Conservation (phyloP, 2,329 filamentous ascomycete species). For the Stemphylium beticola region DNA sequence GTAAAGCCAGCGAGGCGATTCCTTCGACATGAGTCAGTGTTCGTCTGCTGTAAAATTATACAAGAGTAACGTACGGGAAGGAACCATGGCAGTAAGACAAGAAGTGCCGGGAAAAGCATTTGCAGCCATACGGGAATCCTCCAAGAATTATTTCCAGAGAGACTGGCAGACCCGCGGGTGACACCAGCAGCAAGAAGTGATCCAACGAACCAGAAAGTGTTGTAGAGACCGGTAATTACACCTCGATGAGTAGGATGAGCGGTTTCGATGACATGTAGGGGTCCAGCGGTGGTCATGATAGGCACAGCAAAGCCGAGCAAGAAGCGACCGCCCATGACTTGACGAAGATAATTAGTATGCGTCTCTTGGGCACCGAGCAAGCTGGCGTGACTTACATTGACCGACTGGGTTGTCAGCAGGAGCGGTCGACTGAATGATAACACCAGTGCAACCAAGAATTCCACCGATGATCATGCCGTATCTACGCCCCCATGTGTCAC, state of each 20-base stretch:
- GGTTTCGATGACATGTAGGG: slow-evolving; percentile 65
- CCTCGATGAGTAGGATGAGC: slow-evolving; percentile 66
- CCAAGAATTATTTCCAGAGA: slow-evolving; percentile 28
- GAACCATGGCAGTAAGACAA: slow-evolving; percentile 56
- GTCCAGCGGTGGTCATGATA: slow-evolving; percentile 62
- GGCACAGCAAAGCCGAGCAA: slow-evolving; percentile 65
- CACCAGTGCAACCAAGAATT: slow-evolving; percentile 56
- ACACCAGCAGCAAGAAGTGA: slow-evolving; percentile 37
- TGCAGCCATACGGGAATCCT: slow-evolving; percentile 36
- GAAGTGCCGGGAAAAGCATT: slow-evolving; percentile 43
- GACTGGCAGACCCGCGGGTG: slow-evolving; percentile 28
- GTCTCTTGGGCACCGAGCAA: background rate
- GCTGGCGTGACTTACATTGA: slow-evolving; percentile 42
- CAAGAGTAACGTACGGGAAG: slow-evolving; percentile 58
- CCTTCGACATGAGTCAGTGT: background rate
- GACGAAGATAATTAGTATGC: background rate
- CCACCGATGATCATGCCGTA: slow-evolving; percentile 61
- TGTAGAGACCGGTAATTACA: slow-evolving; percentile 51
- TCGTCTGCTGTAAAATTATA: background rate
- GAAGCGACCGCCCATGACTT: slow-evolving; percentile 62
- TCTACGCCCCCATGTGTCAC: slow-evolving; percentile 52
- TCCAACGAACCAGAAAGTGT: slow-evolving; percentile 54
- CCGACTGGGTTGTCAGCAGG: slow-evolving; percentile 46
- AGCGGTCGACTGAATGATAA: slow-evolving; percentile 56
- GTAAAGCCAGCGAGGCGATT: slow-evolving; percentile 62